These are phyloP conservation scores for Pyricularia grisea DNA, from an alignment of 2,329 filamentous ascomycete genomes.

Conservation along the genomic window DNA sequence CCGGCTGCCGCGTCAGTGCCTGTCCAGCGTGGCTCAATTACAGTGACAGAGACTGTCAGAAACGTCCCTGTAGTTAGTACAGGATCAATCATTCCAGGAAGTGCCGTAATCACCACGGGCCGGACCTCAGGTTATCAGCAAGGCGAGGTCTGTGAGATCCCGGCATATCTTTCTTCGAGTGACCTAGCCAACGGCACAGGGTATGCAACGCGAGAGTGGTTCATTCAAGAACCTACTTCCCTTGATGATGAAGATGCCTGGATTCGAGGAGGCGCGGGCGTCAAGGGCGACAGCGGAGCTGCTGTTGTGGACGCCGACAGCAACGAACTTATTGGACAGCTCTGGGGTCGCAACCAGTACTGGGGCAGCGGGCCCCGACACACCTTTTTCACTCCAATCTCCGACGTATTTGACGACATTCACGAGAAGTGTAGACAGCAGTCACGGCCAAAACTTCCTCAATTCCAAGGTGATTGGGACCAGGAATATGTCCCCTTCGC, in stretches of 20 bases:
- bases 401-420: slow-evolving; percentile 34
- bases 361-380: slow-evolving; percentile 29
- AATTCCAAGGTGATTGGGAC: slow-evolving; percentile 16
- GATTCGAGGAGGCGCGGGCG: slow-evolving; percentile 35
- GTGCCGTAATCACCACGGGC: slow-evolving; percentile 27
- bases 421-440: slow-evolving; percentile 32
- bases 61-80: slow-evolving; percentile 19
- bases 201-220: slow-evolving; percentile 35
- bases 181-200: slow-evolving; percentile 25
- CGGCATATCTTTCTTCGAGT: slow-evolving; percentile 28
- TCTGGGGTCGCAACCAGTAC: slow-evolving; percentile 35
- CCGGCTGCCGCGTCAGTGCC: slow-evolving; percentile 17
- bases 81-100: slow-evolving; percentile 22
- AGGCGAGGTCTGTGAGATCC: slow-evolving; percentile 32
- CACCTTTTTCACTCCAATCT: slow-evolving; percentile 33
- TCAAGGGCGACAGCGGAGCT: slow-evolving; percentile 33
- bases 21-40: neutral
- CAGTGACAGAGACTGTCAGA: neutral
- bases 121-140: slow-evolving; percentile 32
- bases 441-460: slow-evolving; percentile 27
- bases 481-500: slow-evolving; percentile 30
- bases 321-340: slow-evolving; percentile 28
- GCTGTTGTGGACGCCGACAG: slow-evolving; percentile 30
- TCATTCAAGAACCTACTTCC: slow-evolving; percentile 27
- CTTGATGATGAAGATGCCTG: slow-evolving; percentile 30